Conservation (phyloP, 1,284 basidiomycete species). For the Ustilago trichophora region DNA sequence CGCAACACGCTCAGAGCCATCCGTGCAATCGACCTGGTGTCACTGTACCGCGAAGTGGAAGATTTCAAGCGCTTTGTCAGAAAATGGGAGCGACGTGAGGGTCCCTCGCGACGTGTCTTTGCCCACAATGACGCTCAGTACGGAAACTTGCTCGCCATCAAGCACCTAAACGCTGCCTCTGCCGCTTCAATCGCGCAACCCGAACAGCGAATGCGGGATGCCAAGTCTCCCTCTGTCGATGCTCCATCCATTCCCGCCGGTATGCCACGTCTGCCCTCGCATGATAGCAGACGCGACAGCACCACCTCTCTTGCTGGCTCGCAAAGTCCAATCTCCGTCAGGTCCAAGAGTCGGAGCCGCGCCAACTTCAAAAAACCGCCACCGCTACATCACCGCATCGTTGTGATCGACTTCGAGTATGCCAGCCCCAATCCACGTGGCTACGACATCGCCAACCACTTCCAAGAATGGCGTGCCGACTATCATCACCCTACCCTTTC, state of each 20-base stretch:
- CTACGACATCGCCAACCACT: constrained; percentile 64
- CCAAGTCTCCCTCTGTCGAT: constrained; percentile 21
- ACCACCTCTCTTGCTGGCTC: constrained; percentile 12
- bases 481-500: constrained; percentile 54
- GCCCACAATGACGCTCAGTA: constrained; percentile 64
- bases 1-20: constrained; percentile 51
- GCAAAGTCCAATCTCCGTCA: constrained; percentile 19
- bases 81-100: constrained; percentile 54
- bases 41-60: constrained; percentile 50
- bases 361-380: constrained; percentile 23
- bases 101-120: constrained; percentile 59
- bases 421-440: constrained; percentile 59
- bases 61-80: constrained; percentile 60
- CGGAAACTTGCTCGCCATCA: constrained; percentile 60
- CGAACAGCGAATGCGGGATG: constrained; percentile 18
- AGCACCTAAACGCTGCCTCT: constrained; percentile 18
- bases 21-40: constrained; percentile 55
- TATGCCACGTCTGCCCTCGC: constrained; percentile 44
- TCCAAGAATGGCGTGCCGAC: constrained; percentile 64
- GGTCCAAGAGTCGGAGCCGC: constrained; percentile 41
- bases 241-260: constrained; percentile 38
- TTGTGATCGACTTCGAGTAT: constrained; percentile 65
- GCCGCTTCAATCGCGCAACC: constrained; percentile 4
- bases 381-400: constrained; percentile 57
- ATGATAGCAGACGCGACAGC: constrained; percentile 30